These are phyloP conservation scores for Reutealis trisperma DNA, from an alignment of 345 rosid species.

Conservation along the genomic window DNA sequence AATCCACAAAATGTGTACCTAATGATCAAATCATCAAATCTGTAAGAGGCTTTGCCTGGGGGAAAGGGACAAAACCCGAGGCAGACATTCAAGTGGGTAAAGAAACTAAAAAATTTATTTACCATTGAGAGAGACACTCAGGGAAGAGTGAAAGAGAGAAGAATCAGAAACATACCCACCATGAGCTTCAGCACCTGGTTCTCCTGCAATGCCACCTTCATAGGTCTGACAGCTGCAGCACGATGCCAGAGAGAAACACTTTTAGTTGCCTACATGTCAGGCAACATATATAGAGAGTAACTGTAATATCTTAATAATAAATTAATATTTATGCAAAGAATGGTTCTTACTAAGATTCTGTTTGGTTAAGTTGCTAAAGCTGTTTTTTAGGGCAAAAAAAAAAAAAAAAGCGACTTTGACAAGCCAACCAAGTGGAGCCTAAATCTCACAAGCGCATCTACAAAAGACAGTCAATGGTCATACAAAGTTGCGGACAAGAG, in stretches of 20 bases:
- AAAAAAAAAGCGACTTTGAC: background rate
- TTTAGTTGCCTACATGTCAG: constrained; percentile 12
- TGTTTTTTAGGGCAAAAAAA: no score
- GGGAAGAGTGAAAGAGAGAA: background rate
- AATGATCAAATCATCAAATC: constrained; percentile 29
- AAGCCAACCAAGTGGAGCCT: background rate
- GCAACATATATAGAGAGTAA: background rate
- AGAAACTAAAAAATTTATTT: background rate
- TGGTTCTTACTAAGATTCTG: no score
- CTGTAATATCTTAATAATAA: background rate
- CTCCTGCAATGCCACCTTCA: constrained; percentile 98
- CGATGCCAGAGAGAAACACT: constrained; percentile 16
- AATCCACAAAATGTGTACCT: constrained; percentile 95
- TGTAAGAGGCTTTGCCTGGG: constrained; percentile 12
- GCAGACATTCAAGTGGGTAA: background rate
- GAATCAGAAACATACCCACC: constrained; percentile 80
- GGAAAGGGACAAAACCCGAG: background rate
- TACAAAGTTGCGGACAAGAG: background rate
- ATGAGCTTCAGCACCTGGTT: constrained; percentile 98
- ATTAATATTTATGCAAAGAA: background rate
- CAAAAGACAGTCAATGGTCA: background rate
- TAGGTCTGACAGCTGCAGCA: constrained; percentile 87
- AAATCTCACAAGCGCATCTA: background rate
- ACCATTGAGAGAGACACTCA: background rate
- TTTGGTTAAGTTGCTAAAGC: no score